Base-by-base conservation (phyloP, 2,329 filamentous ascomycete species). In the Fusarium nygamai region DNA sequence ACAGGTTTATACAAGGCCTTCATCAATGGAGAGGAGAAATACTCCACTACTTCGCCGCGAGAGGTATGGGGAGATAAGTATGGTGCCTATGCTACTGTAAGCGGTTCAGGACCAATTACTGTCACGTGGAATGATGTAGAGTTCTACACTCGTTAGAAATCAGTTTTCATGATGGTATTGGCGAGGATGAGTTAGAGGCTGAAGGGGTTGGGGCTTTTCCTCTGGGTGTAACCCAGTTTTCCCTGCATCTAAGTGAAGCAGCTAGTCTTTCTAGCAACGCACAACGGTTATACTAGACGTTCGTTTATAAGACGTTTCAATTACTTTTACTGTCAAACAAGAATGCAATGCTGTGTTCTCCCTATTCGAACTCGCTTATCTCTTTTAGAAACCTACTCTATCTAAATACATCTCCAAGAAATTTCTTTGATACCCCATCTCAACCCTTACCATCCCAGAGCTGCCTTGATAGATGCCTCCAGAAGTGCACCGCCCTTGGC, bases 401-500 rank as follows among this genome's bases (percentile, higher is more conserved):
- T 20, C 5, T 13, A 14, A 9, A 34, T 19, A 2, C 22, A 9
- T 51, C 6, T 14, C n/a, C 3, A 22, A 27, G 7, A 22, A 20
- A 6, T 17, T 22, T 27, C 10, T 8, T 27, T 38, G 10, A 8
- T 38, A 6, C 20, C 5, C 1, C 5, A 6, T n/a, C 34, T 29
- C 2, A 6, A 10, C 3, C 9, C 7, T 47, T 51, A 74, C 72
- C 72, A 74, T 11, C 61, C 50, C 8, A 75, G 13, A 29, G 72
- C 72, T 19, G 59, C 22, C 33, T 59, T 72, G 11, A 81, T 80
- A 20, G 80, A 78, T 6, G 72, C 67, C 17, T 78, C 77, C 17
- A 84, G 73, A 6, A 82, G 54, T 8, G 65, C 65, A 50, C 76
- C 82, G 38, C 78, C 78, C 24, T 74, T 64, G 13, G 78, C 79